phyloP scores from a whole-genome alignment of 345 rosid species.

The Kernera saxatilis region DNA sequence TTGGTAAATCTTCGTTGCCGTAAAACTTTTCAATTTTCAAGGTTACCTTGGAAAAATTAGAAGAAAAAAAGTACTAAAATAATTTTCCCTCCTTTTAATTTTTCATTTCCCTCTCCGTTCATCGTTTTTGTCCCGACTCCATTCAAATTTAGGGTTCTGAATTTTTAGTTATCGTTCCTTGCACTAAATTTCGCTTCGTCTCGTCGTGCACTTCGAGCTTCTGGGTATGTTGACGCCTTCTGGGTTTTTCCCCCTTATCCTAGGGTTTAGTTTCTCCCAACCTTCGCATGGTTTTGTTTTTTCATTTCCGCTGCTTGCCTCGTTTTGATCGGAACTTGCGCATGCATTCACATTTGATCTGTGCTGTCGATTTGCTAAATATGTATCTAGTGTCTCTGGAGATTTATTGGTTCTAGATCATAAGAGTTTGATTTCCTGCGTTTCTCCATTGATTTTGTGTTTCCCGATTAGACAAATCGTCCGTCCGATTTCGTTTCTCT shows the following conservation, averaged over 20 bases:
- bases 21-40: not conserved
- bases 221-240: not conserved
- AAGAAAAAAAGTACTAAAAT: not conserved
- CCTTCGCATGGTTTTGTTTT: not conserved
- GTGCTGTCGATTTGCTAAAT: not conserved
- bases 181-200: not conserved
- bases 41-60: not conserved
- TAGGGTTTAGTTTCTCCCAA: slow-evolving; percentile 11
- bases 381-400: not conserved
- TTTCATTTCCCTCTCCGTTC: slow-evolving; percentile 18
- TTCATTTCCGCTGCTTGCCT: not conserved
- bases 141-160: slow-evolving; percentile 24
- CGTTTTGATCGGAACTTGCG: slow-evolving; percentile 15
- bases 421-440: not conserved
- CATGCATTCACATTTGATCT: slow-evolving; percentile 16
- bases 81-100: slow-evolving; percentile 7
- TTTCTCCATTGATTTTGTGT: not conserved
- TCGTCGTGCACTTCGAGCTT: not conserved
- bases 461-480: slow-evolving; percentile 1
- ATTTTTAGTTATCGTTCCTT: not conserved
- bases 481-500: slow-evolving; percentile 4
- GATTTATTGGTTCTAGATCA: not conserved
- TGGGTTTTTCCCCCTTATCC: not conserved
- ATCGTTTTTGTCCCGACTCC: not conserved
- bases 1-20: not conserved